Base-by-base conservation (phyloP, 2,329 filamentous ascomycete genomes). In the Camillea tinctor region DNA sequence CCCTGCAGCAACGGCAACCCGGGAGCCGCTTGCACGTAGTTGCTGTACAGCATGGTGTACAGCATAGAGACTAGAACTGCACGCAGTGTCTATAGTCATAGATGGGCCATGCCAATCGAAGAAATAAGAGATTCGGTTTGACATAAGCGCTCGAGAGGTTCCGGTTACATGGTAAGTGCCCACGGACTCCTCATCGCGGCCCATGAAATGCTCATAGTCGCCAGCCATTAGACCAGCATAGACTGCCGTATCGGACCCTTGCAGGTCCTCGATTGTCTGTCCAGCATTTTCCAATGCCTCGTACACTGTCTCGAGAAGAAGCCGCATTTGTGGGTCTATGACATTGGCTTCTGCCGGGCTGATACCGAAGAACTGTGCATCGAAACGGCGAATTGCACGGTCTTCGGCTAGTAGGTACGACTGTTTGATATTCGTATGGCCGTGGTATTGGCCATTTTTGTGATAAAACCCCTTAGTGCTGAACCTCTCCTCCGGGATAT, bases 251-350 rank as follows among this genome's bases (percentile, higher is more conserved):
- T 36, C 24, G 1, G 51, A 17, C n/a, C 51, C 51, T 23, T 21
- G 24, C 13, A 53, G n/a, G 24, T 22, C 24, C 17, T 53, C 51
- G 9, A 55, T 49, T 22, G 40, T 23, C 21, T 60, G 55, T 13
- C 15, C 52, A 40, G 8, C 50, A 56, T 4, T 52, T 60, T 84
- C 81, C 1, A 83, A 71, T 20, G 80, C 79, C 62, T 84, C 81
- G 49, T 82, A 83, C 2, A 77, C 79, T 6, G 77, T 72, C 60
- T 85, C 82, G 1, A 85, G 75, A 0, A 83, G 71, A 21, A 83
- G 72, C n/a, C 54, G 57, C 40, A 54, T 50, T 22, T 62, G 60
- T 4, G 60, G 60, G 44, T 71, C 69, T 55, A 70, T 65, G 1
- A 61, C 63, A 4, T 61, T 53, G 2, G 60, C 60, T 36, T 62